Conservation (phyloP, 192 early-diverging fungal species). For the Coemansia sp. region DNA sequence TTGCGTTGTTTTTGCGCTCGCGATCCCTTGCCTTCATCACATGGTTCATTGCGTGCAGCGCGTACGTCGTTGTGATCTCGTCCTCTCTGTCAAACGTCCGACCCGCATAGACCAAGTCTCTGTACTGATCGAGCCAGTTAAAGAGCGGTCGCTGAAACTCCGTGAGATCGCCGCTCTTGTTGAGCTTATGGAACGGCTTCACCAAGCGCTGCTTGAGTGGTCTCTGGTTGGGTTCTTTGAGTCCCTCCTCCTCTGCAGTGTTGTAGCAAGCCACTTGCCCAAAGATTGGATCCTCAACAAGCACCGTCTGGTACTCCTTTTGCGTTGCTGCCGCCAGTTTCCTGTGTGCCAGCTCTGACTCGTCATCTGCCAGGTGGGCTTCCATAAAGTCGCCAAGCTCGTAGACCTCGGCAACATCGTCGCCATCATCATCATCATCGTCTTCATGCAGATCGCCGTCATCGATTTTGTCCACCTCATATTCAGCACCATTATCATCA, state of each 20-base stretch:
- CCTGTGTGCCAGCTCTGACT: conserved; percentile 34
- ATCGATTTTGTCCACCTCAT: conserved; percentile 38
- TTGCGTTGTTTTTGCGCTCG: conserved; percentile 72
- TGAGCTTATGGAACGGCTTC: conserved; percentile 38
- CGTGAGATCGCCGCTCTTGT: conserved; percentile 24
- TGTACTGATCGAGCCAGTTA: conserved; percentile 68
- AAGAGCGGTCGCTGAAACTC: conserved; percentile 63
- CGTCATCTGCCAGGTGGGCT: conserved; percentile 27
- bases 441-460: conserved; percentile 8
- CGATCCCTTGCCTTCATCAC: conserved; percentile 73
- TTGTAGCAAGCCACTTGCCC: conserved; percentile 35
- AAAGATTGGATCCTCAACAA: conserved; percentile 37
- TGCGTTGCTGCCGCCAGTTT: conserved; percentile 39
- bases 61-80: conserved; percentile 71
- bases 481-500: conserved; percentile 13
- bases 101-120: conserved; percentile 73
- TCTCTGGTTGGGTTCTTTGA: conserved; percentile 23
- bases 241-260: conserved; percentile 22
- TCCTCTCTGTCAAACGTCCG: conserved; percentile 61
- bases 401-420: conserved; percentile 17
- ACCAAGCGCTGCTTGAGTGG: conserved; percentile 33
- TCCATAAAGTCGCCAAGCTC: conserved; percentile 45
- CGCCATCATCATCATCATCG: background rate
- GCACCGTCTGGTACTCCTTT: conserved; percentile 39
- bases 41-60: conserved; percentile 90